Evolutionary conservation across 2,329 filamentous ascomycete genomes (phyloP), one percentile per base, ranked within the genome.

Genomic region (Neofusicoccum umdonicola): DNA sequence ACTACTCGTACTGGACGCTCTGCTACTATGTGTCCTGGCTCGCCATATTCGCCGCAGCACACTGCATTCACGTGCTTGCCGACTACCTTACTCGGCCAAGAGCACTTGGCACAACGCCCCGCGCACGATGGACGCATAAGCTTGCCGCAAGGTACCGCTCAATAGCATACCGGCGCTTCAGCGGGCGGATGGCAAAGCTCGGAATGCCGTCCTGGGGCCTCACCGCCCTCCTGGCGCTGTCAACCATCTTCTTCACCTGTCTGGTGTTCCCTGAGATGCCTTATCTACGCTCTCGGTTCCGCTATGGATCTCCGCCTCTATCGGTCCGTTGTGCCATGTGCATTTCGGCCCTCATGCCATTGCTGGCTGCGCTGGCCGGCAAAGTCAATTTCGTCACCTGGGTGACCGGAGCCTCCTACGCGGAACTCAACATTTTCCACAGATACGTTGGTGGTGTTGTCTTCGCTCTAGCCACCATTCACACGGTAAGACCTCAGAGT

Each of bases 351-450:
- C 60, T 71, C 19, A 72, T 69, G 15, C 73, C 73, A 15, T 45
- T 73, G 11, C 60, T 68, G 4, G 67, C 74, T 35, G 69, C 70
- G 12, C 61, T 74, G 35, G 68, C 71, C 3, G 73, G 73, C 5
- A 75, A 75, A 62, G 71, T 71, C 35, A 75, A 75, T 51, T 22
- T 75, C 5, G 63, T 75, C 34, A 72, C 71, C 8, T 54, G 71
- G 61, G 45, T 73, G 54, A 75, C 73, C 4, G 73, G 73, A 27
- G 65, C 73, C 31, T 67, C 71, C 9, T 71, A 75, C 60, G 68
- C 72, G 62, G 73, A 70, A 48, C 67, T 75, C n/a, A 74, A 74
- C 41, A 67, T 73, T 2, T 67, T 71, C 31, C 73, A 69, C 69
- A 62, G 70, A 45, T 70, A 65, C 45, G 61, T 67, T 39, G 67